Conservation (phyloP, 768 basidiomycete species). For the Tylopilus sp. region DNA sequence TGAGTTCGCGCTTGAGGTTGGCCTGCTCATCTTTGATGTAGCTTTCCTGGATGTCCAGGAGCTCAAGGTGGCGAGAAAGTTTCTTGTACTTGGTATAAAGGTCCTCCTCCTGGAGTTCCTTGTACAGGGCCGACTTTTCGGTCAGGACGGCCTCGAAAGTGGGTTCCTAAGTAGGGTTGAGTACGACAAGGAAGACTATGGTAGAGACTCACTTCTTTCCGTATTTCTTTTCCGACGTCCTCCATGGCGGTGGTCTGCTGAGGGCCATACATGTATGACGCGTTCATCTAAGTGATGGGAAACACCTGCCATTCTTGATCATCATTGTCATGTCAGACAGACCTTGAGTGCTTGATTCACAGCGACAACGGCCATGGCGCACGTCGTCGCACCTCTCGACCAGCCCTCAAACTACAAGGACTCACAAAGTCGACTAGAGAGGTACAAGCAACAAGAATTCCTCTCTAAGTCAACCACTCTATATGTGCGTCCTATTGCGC, state of each 20-base stretch:
- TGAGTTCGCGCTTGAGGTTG: conserved; percentile 95
- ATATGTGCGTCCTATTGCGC: conserved; percentile 58
- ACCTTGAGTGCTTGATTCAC: background rate
- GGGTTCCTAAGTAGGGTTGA: conserved; percentile 58
- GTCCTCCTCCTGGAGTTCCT: conserved; percentile 88
- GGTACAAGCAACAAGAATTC: conserved; percentile 74
- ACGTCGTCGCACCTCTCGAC: conserved; percentile 82
- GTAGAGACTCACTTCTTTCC: conserved; percentile 61
- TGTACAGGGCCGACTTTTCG: conserved; percentile 84
- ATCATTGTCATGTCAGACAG: background rate
- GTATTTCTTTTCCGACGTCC: conserved; percentile 83
- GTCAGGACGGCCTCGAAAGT: conserved; percentile 84
- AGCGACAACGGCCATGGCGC: conserved; percentile 56
- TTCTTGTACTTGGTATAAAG: conserved; percentile 98
- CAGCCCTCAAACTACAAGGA: conserved; percentile 98
- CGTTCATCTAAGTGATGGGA: conserved; percentile 29
- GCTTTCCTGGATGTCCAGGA: conserved; percentile 90
- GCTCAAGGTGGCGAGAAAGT: conserved; percentile 90
- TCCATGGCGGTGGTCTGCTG: conserved; percentile 55
- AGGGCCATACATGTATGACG: conserved; percentile 22
- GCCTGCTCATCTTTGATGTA: conserved; percentile 99
- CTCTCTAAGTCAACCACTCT: conserved; percentile 83
- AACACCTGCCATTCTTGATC: conserved; percentile 25
- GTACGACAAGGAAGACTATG: background rate
- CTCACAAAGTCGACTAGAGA: conserved; percentile 79